Evolutionary conservation across 441 rosid species (phyloP), one percentile per base, ranked within the genome.

Genomic region (Isatis lusitanica): DNA sequence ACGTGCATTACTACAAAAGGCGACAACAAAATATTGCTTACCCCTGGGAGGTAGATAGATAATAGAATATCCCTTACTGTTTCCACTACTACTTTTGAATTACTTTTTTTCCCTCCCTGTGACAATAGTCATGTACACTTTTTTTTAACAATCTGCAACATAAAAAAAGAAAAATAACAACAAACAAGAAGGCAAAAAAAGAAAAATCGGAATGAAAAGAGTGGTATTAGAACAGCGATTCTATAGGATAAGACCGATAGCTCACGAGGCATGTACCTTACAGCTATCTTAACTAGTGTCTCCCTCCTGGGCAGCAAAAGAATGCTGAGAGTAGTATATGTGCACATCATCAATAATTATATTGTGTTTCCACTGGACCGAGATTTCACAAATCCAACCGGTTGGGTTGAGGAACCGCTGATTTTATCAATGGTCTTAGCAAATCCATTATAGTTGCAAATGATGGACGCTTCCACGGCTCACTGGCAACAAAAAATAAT

Each of bases 391-490:
- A 56, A 80, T 85, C 91, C 21, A 83, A 56, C 24, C 71, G 87
- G 71, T 86, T 84, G 50, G 87, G 75, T 65, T 80, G 89, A 61
- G 96, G 85, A 7, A 83, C 80, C 4, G 88, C 84, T 48, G 86
- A 71, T 79, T 87, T 91, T 43, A 90, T 91, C 89, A 95, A 80
- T 16, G 85, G 83, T 83, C 74, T 90, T 78, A 95, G 80, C 55
- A 90, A 77, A 12, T 93, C 99, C 99, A 95, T 93, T 64, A 95
- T 90, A 6, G 70, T 77, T 30, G 88, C 82, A 79, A 95, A 95
- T 60, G 99, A 95, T 52, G 99, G 99, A 17, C 99, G 95, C 77
- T 91, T 88, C 96, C 97, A 75, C n/a, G 99, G 90, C 71, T 91
- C 99, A 24, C 99, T 95, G 87, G 8, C 18, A 72, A 66, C 36